phyloP scores from a whole-genome alignment of 2,329 filamentous ascomycete species.

The Hypocreales sp. region DNA sequence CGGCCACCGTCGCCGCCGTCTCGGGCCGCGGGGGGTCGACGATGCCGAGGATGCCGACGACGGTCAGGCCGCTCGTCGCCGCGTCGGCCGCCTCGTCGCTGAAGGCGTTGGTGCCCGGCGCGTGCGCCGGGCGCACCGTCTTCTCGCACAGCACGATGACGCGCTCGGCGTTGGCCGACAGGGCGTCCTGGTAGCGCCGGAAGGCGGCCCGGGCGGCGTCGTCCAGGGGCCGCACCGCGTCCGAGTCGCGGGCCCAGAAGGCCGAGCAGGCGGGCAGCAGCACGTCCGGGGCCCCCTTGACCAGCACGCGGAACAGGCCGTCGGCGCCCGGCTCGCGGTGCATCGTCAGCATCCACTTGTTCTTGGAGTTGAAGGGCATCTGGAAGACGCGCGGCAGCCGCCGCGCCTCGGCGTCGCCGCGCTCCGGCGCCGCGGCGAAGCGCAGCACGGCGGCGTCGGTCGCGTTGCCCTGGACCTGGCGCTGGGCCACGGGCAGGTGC shows the following conservation, averaged over 20 bases:
- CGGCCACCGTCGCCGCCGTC: constrained; percentile 21
- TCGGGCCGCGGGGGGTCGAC: constrained; percentile 29
- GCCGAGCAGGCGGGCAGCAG: constrained; percentile 20
- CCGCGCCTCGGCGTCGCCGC: constrained; percentile 7
- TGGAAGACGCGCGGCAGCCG: constrained; percentile 17
- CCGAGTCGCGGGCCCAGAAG: constrained; percentile 17
- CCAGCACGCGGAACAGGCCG: constrained; percentile 24
- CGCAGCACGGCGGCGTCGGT: constrained; percentile 26
- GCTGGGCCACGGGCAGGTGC: constrained; percentile 16
- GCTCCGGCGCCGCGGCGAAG: constrained; percentile 15
- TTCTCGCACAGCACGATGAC: constrained; percentile 27
- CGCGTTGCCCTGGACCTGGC: constrained; percentile 23
- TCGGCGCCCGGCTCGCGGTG: constrained; percentile 12
- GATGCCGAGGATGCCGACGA: constrained; percentile 36
- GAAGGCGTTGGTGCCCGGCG: constrained; percentile 27
- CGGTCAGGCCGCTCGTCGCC: constrained; percentile 24
- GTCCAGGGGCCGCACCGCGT: constrained; percentile 18
- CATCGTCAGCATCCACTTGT: constrained; percentile 32
- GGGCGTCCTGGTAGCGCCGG: constrained; percentile 19
- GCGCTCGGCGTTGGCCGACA: constrained; percentile 25
- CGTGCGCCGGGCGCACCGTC: constrained; percentile 10
- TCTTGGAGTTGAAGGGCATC: constrained; percentile 33
- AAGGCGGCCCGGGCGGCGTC: constrained; percentile 15
- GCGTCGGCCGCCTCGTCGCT: constrained; percentile 29
- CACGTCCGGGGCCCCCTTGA: constrained; percentile 40